Conservation (phyloP, 495 filamentous ascomycete species). For the Daldinia caldariorum region DNA sequence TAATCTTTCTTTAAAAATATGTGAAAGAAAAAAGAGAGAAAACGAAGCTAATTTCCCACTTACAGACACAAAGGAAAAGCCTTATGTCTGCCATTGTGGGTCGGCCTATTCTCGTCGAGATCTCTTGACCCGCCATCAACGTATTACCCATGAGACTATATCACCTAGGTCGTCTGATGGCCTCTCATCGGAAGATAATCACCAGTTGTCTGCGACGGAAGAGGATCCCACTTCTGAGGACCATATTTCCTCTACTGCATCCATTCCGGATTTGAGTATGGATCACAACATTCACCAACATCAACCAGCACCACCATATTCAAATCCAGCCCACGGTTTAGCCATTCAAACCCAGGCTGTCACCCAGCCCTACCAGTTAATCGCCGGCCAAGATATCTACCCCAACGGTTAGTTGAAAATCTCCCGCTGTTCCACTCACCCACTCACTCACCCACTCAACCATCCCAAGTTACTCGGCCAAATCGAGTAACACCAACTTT, state of each 20-base stretch:
- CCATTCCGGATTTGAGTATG: conserved; percentile 40
- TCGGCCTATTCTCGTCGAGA: conserved; percentile 64
- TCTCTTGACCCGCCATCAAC: conserved; percentile 63
- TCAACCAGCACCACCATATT: conserved; percentile 39
- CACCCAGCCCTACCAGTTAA: conserved; percentile 41
- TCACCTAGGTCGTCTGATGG: conserved; percentile 47
- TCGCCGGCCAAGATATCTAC: conserved; percentile 44
- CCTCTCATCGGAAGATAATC: conserved; percentile 45
- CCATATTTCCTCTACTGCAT: conserved; percentile 21
- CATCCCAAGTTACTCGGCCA: conserved; percentile 5
- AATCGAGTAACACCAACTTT: conserved; percentile 5
- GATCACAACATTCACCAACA: conserved; percentile 38
- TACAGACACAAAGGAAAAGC: conserved; percentile 65
- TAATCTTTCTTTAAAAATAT: not conserved
- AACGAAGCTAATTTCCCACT: conserved; percentile 32
- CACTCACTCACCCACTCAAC: conserved; percentile 5
- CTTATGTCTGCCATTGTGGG: conserved; percentile 65
- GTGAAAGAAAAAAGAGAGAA: not conserved
- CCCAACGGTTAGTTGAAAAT: conserved; percentile 43
- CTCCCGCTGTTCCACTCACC: conserved; percentile 3
- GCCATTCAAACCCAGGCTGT: conserved; percentile 37
- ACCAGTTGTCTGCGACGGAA: conserved; percentile 43
- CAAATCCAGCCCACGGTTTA: conserved; percentile 39
- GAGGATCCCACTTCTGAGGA: conserved; percentile 45
- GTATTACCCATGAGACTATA: conserved; percentile 52